phyloP scores from a whole-genome alignment of 176 grass and related monocot genomes.

The Cenchrus fungigraminus region DNA sequence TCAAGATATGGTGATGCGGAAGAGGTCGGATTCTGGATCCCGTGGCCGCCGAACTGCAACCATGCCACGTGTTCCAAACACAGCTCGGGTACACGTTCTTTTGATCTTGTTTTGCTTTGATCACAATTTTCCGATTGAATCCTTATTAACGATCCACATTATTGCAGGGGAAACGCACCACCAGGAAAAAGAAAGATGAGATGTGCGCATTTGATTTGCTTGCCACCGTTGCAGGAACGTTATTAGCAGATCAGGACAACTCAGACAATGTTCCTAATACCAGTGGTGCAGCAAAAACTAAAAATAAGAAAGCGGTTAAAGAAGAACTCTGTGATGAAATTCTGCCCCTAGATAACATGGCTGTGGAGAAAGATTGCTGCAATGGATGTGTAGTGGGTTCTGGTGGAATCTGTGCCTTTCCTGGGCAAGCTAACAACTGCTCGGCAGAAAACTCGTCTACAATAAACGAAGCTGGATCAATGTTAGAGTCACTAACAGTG shows the following conservation, averaged over 20 bases:
- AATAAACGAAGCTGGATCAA: constrained; percentile 30
- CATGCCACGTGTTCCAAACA: constrained; percentile 49
- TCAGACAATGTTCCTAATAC: constrained; percentile 33
- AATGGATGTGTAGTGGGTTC: constrained; percentile 38
- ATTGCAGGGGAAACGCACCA: constrained; percentile 63
- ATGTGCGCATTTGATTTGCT: constrained; percentile 80
- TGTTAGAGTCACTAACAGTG: constrained; percentile 49
- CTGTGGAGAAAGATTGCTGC: constrained; percentile 42
- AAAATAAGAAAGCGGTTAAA: constrained; percentile 37
- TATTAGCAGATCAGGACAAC: constrained; percentile 51
- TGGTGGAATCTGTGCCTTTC: constrained; percentile 6
- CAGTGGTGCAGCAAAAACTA: constrained; percentile 36
- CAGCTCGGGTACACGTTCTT: constrained; percentile 54
- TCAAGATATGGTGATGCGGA: constrained; percentile 69
- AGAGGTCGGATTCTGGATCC: constrained; percentile 63
- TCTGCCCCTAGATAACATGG: constrained; percentile 34
- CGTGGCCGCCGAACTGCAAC: constrained; percentile 49
- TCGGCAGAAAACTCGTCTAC: constrained; percentile 29
- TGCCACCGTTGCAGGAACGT: constrained; percentile 60
- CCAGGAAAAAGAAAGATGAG: constrained; percentile 62
- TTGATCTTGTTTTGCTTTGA: neutral
- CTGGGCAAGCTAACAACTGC: constrained; percentile 4
- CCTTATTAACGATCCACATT: constrained; percentile 12
- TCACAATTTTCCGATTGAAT: neutral
- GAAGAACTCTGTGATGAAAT: constrained; percentile 47